Evolutionary conservation across 73 alveolate genomes (phyloP).

Genomic region (Halteria grandinella): DNA sequence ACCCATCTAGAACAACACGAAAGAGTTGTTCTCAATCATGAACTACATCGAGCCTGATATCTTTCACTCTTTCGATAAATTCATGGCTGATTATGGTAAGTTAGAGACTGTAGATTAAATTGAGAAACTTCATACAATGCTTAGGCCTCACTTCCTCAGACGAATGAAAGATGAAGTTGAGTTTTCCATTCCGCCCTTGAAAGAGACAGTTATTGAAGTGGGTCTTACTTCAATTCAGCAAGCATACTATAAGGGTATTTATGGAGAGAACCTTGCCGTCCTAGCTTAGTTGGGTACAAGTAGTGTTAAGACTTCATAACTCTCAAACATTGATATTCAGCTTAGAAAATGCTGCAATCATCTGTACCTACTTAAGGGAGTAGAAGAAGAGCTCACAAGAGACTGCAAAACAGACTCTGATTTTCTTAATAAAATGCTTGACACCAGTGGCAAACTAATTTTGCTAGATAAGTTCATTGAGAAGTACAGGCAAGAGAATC

Average conservation of each 20-base stretch:
- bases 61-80: constrained; percentile 39
- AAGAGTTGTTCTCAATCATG: constrained; percentile 89
- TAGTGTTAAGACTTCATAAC: constrained; percentile 64
- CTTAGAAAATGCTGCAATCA: constrained; percentile 95
- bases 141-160: constrained; percentile 88
- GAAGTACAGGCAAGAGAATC: constrained; percentile 61
- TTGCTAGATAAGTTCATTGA: constrained; percentile 82
- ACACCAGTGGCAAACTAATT: constrained; percentile 83
- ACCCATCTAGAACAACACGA: constrained; percentile 91
- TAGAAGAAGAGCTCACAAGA: constrained; percentile 61
- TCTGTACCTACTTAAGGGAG: constrained; percentile 73
- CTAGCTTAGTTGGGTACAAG: constrained; percentile 60
- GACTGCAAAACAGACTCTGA: constrained; percentile 64
- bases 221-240: constrained; percentile 75
- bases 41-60: constrained; percentile 86
- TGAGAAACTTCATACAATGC: constrained; percentile 56
- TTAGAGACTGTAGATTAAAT: constrained; percentile 68
- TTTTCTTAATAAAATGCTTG: constrained; percentile 64
- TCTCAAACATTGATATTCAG: constrained; percentile 76
- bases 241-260: constrained; percentile 72
- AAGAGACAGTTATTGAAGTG: constrained; percentile 80
- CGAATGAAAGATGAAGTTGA: constrained; percentile 91
- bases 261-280: constrained; percentile 70
- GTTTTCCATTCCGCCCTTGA: constrained; percentile 74
- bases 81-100: constrained; percentile 62